Base-by-base conservation (phyloP, 495 filamentous ascomycete species). In the Astrocystis sublimbata region DNA sequence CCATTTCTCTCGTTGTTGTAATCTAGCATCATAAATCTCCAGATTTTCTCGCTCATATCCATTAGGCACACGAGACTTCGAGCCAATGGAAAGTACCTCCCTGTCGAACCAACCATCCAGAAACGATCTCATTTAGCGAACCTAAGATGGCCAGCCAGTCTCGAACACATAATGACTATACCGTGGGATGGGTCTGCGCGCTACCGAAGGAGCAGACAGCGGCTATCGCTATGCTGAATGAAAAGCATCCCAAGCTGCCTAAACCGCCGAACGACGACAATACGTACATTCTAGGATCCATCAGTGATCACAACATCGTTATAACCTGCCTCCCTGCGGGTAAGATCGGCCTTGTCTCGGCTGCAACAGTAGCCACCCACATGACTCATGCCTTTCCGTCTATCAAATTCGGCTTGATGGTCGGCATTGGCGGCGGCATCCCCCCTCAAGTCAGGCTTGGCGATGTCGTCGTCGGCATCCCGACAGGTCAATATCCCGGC, bases 161-260 rank as follows among this genome's bases (percentile, higher is more conserved):
- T 3, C 54, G 26, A 35, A 46, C 56, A 6, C 21, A 15, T 19
- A 19, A 28, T 4, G 76, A 81, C 19, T 84, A 81, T 52, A 77
- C 74, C 6, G 71, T 84, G 2, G 81, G 75, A 17, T 81, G 76
- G 76, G 73, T 83, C 26, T 83, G 77, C 58, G 76, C 80, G 4
- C 63, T 83, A 7, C 67, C 74, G 2, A 66, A 70, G 28, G 81
- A 85, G 66, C 59, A 70, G 13, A 72, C 78, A 13, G 81, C 79
- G 4, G 76, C 79, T 2, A 60, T 28, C 17, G 72, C 73, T 23
- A 76, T 81, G 68, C 73, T 86, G 2, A 81, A 86, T 61, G 71
- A 79, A 40, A 60, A 4, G 12, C 67, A 69, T 41, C 30, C 15
- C 30, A n/a, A 45, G 26, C 62, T 65, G 5, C 50, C 35, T 31